phyloP scores from a whole-genome alignment of 2,329 filamentous ascomycete genomes.

The Zelopaecilomyces penicillatus region DNA sequence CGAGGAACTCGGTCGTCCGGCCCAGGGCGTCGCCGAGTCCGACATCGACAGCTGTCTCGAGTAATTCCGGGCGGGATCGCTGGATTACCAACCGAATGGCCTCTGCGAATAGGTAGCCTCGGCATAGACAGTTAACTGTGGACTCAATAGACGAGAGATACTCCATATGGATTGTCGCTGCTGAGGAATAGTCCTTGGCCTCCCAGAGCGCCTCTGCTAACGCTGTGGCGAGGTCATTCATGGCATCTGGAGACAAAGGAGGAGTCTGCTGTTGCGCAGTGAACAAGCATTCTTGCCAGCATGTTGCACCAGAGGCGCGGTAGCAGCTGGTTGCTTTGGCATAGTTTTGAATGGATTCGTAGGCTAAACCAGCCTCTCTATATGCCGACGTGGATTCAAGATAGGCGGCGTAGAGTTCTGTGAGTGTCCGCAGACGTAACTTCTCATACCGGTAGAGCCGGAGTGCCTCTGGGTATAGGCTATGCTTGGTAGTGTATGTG shows the following conservation, averaged over 20 bases:
- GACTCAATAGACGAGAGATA: constrained; percentile 65
- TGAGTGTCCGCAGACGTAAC: constrained; percentile 57
- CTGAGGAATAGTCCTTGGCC: constrained; percentile 72
- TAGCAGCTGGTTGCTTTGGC: constrained; percentile 72
- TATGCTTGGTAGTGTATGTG: constrained; percentile 69
- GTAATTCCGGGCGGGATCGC: constrained; percentile 50
- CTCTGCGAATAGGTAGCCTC: constrained; percentile 78
- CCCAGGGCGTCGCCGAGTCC: constrained; percentile 75
- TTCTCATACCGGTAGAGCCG: constrained; percentile 76
- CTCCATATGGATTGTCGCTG: constrained; percentile 72
- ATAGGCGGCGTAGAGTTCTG: constrained; percentile 68
- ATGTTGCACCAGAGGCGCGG: constrained; percentile 61
- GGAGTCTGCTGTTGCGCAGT: constrained; percentile 60
- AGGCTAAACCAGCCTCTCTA: constrained; percentile 81
- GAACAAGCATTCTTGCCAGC: constrained; percentile 88
- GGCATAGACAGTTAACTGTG: constrained; percentile 73
- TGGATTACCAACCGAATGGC: constrained; percentile 71
- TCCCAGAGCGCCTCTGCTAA: constrained; percentile 76
- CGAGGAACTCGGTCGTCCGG: constrained; percentile 79
- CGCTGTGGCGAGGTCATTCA: constrained; percentile 59
- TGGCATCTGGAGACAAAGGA: constrained; percentile 49
- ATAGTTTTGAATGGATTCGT: constrained; percentile 76
- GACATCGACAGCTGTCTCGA: constrained; percentile 62
- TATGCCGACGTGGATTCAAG: constrained; percentile 68
- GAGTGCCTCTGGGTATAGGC: constrained; percentile 69